Evolutionary conservation across 495 filamentous ascomycete species (phyloP).

Genomic region (Astrothelium subdiscretum): DNA sequence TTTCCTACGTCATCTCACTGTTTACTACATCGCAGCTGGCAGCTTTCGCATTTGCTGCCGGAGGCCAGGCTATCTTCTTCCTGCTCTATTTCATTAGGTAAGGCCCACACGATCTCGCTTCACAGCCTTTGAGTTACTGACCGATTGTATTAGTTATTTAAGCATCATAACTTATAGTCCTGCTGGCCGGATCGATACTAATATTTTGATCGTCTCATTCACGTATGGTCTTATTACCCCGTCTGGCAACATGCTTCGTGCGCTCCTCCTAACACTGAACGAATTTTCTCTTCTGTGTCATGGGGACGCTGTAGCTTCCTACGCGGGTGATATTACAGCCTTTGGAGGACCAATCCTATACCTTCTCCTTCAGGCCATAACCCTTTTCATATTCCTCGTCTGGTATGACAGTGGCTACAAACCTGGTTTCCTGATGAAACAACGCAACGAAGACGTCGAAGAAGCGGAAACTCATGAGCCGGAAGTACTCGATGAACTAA

Average conservation of each 20-base stretch:
- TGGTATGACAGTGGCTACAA: constrained; percentile 59
- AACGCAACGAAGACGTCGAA: constrained; percentile 32
- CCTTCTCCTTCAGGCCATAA: constrained; percentile 53
- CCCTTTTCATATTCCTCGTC: constrained; percentile 56
- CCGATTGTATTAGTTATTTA: not conserved
- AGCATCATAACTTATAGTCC: constrained; percentile 56
- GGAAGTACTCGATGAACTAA: constrained; percentile 37
- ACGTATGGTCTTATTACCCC: constrained; percentile 57
- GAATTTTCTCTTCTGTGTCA: constrained; percentile 63
- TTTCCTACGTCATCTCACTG: constrained; percentile 63
- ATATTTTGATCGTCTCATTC: constrained; percentile 54
- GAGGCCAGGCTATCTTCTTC: constrained; percentile 59
- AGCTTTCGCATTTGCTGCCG: constrained; percentile 64
- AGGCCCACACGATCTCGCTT: not conserved
- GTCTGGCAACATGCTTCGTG: constrained; percentile 52
- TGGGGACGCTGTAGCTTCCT: constrained; percentile 44
- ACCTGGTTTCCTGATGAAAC: constrained; percentile 32
- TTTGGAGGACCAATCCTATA: constrained; percentile 75
- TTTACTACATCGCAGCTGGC: constrained; percentile 57
- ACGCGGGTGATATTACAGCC: constrained; percentile 57
- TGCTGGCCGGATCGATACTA: constrained; percentile 44
- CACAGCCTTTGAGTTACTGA: not conserved
- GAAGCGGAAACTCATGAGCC: constrained; percentile 33
- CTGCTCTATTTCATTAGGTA: constrained; percentile 55
- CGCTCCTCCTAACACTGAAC: constrained; percentile 65